Evolutionary conservation across 2,329 filamentous ascomycete genomes (phyloP), one percentile per base, ranked within the genome.

Genomic region (Fusarium xylarioides): DNA sequence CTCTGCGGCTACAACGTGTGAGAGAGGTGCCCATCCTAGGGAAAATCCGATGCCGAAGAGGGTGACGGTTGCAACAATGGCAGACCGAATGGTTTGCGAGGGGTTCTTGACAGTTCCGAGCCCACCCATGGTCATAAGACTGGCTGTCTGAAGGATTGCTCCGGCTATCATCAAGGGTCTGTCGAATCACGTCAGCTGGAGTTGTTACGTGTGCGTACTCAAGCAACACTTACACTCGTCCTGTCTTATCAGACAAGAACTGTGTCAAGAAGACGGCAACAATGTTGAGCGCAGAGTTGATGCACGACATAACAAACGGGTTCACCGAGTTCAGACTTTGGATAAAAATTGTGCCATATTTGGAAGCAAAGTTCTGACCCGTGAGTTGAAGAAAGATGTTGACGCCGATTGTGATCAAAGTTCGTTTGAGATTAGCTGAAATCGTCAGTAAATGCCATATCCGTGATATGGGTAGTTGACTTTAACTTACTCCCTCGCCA

Each of bases 51-150:
- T 66, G 30, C 58, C 69, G 40, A 79, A 82, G 11, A 84, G 40
- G 23, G 75, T 77, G 44, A 80, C 70, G 72, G 80, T 80, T 28
- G 79, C 79, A 15, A 83, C 76, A 28, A 83, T 79, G 15, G 74
- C 78, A 14, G 71, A 67, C 23, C 77, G 79, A 43, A 73, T 62
- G 43, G 44, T 28, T 15, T 68, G 56, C 2, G 69, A 73, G 3
- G 75, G 62, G 14, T 71, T 59, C 15, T 49, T 46, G 2, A 69
- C 40, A 19, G 78, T 78, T 19, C 82, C 82, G 15, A 83, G 73
- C 4, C 78, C 81, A 30, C 80, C 82, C 81, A 84, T 83, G 11
- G 79, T 78, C 23, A 83, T 74, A 5, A 82, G 72, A 9, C 74
- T 74, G 10, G 65, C 66, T 3, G 76, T 71, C 52, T 82, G 81